Conservation (phyloP, 2,329 filamentous ascomycete genomes). For the Zasmidium citrigriseum region DNA sequence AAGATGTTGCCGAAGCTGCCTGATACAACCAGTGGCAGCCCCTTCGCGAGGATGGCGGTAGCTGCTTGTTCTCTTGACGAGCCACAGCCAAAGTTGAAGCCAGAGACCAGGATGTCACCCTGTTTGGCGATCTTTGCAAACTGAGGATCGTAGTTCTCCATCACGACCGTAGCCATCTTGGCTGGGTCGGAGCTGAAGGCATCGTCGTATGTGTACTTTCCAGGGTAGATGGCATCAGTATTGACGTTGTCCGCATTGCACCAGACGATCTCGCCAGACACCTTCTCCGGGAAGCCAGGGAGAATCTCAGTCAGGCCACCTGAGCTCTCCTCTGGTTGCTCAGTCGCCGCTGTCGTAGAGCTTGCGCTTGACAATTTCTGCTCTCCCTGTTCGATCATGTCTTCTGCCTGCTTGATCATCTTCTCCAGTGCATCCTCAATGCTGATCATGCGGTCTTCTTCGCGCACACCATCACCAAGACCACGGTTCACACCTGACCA, state of each 20-base stretch:
- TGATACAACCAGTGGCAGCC: slow-evolving; percentile 77
- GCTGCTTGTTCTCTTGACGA: slow-evolving; percentile 82
- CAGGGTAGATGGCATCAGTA: slow-evolving; percentile 90
- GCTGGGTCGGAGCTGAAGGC: slow-evolving; percentile 70
- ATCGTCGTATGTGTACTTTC: slow-evolving; percentile 91
- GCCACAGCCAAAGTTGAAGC: slow-evolving; percentile 88
- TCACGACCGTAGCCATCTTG: slow-evolving; percentile 85
- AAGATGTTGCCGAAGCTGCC: slow-evolving; percentile 87
- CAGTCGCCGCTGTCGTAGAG: slow-evolving; percentile 32
- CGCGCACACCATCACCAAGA: slow-evolving; percentile 67
- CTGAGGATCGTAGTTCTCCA: slow-evolving; percentile 85
- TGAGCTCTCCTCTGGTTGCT: slow-evolving; percentile 30
- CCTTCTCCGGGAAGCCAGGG: slow-evolving; percentile 81
- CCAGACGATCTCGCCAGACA: slow-evolving; percentile 85
- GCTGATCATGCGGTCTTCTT: slow-evolving; percentile 65
- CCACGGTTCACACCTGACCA: slow-evolving; percentile 68
- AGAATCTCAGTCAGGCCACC: slow-evolving; percentile 66
- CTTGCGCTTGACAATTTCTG: slow-evolving; percentile 41
- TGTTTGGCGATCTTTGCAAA: slow-evolving; percentile 66
- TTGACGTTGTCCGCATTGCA: slow-evolving; percentile 85
- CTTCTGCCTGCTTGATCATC: slow-evolving; percentile 68
- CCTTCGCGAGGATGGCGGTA: slow-evolving; percentile 78
- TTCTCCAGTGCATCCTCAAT: slow-evolving; percentile 72
- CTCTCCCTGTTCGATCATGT: slow-evolving; percentile 58
- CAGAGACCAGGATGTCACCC: slow-evolving; percentile 79